phyloP scores from a whole-genome alignment of 2,329 filamentous ascomycete species.

The Aureobasidium sp. region DNA sequence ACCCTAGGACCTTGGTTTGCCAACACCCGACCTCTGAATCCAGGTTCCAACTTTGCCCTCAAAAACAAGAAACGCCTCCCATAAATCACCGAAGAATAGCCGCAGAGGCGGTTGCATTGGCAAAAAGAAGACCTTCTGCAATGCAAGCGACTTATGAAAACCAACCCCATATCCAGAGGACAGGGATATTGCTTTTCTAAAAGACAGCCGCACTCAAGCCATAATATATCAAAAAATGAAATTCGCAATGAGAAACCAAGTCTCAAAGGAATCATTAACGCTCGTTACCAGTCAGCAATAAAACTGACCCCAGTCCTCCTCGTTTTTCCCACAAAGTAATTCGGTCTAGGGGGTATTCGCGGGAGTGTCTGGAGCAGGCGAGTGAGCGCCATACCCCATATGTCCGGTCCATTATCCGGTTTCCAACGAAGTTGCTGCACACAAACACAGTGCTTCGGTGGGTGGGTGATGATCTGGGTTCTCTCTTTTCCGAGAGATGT shows the following conservation, averaged over 20 bases:
- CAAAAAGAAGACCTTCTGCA: neutral
- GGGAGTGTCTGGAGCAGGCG: slow-evolving; percentile 12
- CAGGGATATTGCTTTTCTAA: slow-evolving; percentile 20
- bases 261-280: neutral
- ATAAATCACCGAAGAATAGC: slow-evolving; percentile 9
- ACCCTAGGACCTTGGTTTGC: neutral
- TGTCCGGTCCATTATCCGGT: slow-evolving; percentile 12
- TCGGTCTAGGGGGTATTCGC: slow-evolving; percentile 11
- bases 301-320: slow-evolving; percentile 5
- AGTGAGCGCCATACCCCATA: slow-evolving; percentile 17
- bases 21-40: slow-evolving; percentile 1
- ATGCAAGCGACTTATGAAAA: slow-evolving; percentile 15
- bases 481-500: neutral
- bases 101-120: slow-evolving; percentile 6
- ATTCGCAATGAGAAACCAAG: too few relatives aligned
- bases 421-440: slow-evolving; percentile 3
- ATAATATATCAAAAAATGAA: slow-evolving; percentile 18
- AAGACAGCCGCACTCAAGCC: slow-evolving; percentile 14
- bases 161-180: slow-evolving; percentile 26
- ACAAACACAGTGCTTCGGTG: slow-evolving; percentile 9
- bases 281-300: slow-evolving; percentile 12
- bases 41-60: neutral
- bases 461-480: neutral
- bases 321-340: slow-evolving; percentile 11
- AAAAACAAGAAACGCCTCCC: neutral